A percentile compares a stretch with the other conserved stretches of the same genome.
These are phyloP conservation scores for Gamarada debralockiae DNA, from an alignment of 495 filamentous ascomycete genomes.

Conservation along the genomic window DNA sequence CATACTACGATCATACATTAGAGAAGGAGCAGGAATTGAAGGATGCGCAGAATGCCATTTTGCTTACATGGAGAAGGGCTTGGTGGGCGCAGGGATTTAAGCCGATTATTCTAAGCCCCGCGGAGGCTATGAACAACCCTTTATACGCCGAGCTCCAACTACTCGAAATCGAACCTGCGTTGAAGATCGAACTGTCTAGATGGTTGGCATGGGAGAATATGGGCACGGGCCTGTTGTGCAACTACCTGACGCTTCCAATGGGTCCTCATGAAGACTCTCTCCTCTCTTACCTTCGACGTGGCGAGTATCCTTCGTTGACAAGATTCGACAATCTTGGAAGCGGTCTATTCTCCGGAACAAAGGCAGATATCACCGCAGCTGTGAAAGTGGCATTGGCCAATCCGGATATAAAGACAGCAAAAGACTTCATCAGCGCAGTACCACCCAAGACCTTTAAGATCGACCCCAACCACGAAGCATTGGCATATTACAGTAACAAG, in stretches of 20 bases:
- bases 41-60: slow-evolving; percentile 70
- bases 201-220: slow-evolving; percentile 95
- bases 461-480: slow-evolving; percentile 56
- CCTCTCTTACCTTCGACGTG: slow-evolving; percentile 66
- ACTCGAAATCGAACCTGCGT: slow-evolving; percentile 43
- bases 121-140: slow-evolving; percentile 83
- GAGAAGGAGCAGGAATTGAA: slow-evolving; percentile 56
- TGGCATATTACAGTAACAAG: slow-evolving; percentile 76
- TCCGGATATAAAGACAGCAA: slow-evolving; percentile 48
- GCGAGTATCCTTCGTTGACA: slow-evolving; percentile 66
- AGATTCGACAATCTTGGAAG: slow-evolving; percentile 70
- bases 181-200: slow-evolving; percentile 71
- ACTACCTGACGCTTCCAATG: slow-evolving; percentile 85
- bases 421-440: slow-evolving; percentile 55
- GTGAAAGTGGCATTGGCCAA: slow-evolving; percentile 60
- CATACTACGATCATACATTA: slow-evolving; percentile 75
- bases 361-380: slow-evolving; percentile 57
- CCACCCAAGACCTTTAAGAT: slow-evolving; percentile 54
- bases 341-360: slow-evolving; percentile 72
- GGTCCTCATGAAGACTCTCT: slow-evolving; percentile 68
- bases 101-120: slow-evolving; percentile 73
- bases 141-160: slow-evolving; percentile 67
- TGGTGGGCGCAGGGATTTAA: slow-evolving; percentile 94
- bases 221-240: slow-evolving; percentile 78
- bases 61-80: slow-evolving; percentile 85